These are phyloP conservation scores for Elaeis guineensis DNA, from an alignment of 176 grass and related monocot genomes.

Conservation along the genomic window DNA sequence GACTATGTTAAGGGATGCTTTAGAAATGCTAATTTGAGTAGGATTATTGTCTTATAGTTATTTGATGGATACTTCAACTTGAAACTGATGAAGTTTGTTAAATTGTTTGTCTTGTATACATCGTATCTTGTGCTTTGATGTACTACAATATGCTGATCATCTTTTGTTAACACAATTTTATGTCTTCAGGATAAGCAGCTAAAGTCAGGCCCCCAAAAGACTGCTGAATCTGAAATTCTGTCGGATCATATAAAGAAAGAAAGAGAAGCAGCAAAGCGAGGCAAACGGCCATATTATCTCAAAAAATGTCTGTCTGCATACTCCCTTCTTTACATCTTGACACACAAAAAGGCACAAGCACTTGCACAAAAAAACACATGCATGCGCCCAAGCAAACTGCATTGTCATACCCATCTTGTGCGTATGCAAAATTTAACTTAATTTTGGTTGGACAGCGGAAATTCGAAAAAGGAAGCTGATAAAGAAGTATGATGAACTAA, in stretches of 20 bases:
- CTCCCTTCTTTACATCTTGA: background rate
- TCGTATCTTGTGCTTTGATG: too few relatives aligned
- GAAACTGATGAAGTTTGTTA: too few relatives aligned
- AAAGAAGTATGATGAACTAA: constrained; percentile 83
- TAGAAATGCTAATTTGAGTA: too few relatives aligned
- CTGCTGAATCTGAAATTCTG: constrained; percentile 62
- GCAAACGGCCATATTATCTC: constrained; percentile 81
- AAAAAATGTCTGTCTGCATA: constrained; percentile 59
- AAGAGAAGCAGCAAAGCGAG: constrained; percentile 66
- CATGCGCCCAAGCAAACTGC: too few relatives aligned
- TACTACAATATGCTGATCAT: too few relatives aligned
- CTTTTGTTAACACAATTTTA: background rate
- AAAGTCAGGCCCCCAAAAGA: constrained; percentile 54
- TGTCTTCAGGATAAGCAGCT: constrained; percentile 73
- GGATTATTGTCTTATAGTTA: too few relatives aligned
- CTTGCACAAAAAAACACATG: too few relatives aligned
- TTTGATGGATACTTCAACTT: too few relatives aligned
- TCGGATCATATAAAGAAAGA: constrained; percentile 78
- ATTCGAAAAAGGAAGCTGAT: constrained; percentile 72
- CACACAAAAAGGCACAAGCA: too few relatives aligned
- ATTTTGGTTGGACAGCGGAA: constrained; percentile 67
- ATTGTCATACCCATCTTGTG: too few relatives aligned
- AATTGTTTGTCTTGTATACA: too few relatives aligned
- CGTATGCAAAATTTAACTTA: constrained; percentile 2
- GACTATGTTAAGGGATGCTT: too few relatives aligned